A percentile compares a stretch with the other conserved stretches of the same genome.
Conservation (phyloP, 1,139 yeast species). For the Suhomyces panamericanus region DNA sequence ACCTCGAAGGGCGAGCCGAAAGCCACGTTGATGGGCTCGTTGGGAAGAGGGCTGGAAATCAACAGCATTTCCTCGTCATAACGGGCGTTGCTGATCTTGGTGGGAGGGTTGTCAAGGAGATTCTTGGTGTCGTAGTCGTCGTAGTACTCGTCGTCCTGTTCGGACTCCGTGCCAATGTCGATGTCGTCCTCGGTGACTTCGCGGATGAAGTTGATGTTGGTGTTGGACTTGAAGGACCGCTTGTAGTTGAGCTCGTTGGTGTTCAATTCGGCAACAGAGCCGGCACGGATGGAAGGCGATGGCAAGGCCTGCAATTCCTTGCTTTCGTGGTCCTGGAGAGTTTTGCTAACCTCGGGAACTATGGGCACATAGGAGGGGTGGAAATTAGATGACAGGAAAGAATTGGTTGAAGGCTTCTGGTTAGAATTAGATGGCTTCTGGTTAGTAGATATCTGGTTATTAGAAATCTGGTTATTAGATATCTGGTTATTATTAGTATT, state of each 20-base stretch:
- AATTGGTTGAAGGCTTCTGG: no score
- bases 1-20: conserved; percentile 42
- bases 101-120: conserved; percentile 31
- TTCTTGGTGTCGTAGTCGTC: conserved; percentile 28
- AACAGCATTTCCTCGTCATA: conserved; percentile 35
- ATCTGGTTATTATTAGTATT: no score
- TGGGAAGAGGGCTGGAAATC: conserved; percentile 10
- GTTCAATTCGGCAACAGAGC: conserved; percentile 6
- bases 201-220: conserved; percentile 34
- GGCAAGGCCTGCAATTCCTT: neutral
- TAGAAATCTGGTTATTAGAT: no score
- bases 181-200: conserved; percentile 34
- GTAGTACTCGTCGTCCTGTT: conserved; percentile 15
- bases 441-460: no score
- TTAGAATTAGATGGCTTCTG: no score
- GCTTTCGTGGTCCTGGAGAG: conserved; percentile 1
- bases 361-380: neutral
- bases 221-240: conserved; percentile 19
- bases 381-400: no score
- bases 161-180: conserved; percentile 4
- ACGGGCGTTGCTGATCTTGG: conserved; percentile 22
- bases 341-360: conserved; percentile 5
- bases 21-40: conserved; percentile 13
- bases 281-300: conserved; percentile 4
- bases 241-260: conserved; percentile 2